Percentiles rank a stretch among this genome's conserved stretches.
Conservation (phyloP, 1,139 yeast genomes). For the Eremothecium gossypii region DNA sequence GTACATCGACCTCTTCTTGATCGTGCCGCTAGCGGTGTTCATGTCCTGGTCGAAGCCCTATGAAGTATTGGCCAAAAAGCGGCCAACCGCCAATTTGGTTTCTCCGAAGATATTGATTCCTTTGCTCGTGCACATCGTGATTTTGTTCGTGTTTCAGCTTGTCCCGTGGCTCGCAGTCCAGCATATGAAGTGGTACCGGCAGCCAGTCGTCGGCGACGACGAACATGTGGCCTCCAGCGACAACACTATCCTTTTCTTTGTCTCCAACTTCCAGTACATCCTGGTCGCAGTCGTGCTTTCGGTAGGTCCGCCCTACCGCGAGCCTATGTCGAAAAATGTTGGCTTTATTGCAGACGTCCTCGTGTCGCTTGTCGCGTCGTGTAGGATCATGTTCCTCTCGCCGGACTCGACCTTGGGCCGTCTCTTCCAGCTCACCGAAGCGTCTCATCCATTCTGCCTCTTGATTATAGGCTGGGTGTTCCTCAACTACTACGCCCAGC, state of each 20-base stretch:
- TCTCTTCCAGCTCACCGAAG: slow-evolving; percentile 65
- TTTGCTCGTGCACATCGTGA: slow-evolving; percentile 57
- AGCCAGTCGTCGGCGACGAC: slow-evolving; percentile 78
- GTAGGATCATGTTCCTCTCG: slow-evolving; percentile 40
- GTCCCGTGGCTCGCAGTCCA: slow-evolving; percentile 55
- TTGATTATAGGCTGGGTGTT: slow-evolving; percentile 40
- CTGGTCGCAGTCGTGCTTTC: slow-evolving; percentile 73
- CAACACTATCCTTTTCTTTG: slow-evolving; percentile 73
- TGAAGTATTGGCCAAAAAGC: slow-evolving; percentile 47
- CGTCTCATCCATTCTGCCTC: slow-evolving; percentile 44
- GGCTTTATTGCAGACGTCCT: slow-evolving; percentile 64
- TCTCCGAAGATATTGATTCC: slow-evolving; percentile 83
- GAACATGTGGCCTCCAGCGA: slow-evolving; percentile 82
- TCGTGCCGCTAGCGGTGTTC: slow-evolving; percentile 87
- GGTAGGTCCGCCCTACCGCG: slow-evolving; percentile 92
- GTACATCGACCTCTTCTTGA: slow-evolving; percentile 82
- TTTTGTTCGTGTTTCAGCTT: slow-evolving; percentile 58
- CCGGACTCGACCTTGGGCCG: slow-evolving; percentile 48
- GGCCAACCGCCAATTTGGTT: slow-evolving; percentile 91
- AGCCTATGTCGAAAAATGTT: slow-evolving; percentile 55
- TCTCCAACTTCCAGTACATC: slow-evolving; percentile 83
- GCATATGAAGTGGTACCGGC: slow-evolving; percentile 61
- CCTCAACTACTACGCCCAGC: slow-evolving; percentile 40
- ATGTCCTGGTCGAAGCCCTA: slow-evolving; percentile 96
- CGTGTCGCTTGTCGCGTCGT: slow-evolving; percentile 41